These are phyloP conservation scores for Sicyos baderoa DNA, from an alignment of 306 rosid species.

Conservation along the genomic window DNA sequence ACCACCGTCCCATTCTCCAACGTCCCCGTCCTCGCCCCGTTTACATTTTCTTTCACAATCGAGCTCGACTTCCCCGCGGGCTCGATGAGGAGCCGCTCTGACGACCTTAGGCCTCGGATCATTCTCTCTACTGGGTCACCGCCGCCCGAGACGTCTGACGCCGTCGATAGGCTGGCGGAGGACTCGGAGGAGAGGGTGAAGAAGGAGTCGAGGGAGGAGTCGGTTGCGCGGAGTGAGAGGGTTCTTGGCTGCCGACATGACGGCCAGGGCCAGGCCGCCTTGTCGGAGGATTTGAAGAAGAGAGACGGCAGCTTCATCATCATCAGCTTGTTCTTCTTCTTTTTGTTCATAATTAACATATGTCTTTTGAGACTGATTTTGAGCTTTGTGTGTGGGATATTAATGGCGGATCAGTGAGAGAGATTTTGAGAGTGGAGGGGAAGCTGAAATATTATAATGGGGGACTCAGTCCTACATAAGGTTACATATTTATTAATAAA, in stretches of 20 bases:
- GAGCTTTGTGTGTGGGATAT: neutral
- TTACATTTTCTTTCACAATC: neutral
- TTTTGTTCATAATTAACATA: neutral
- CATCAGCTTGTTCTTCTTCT: constrained; percentile 19
- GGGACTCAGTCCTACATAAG: no score
- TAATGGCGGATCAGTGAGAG: constrained; percentile 11
- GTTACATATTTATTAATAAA: neutral
- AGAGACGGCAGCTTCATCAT: constrained; percentile 59
- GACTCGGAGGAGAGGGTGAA: constrained; percentile 12
- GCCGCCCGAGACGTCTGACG: constrained; percentile 4
- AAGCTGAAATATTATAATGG: constrained; percentile 3
- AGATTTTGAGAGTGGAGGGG: neutral
- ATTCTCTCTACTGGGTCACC: constrained; percentile 42
- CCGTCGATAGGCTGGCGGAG: constrained; percentile 12
- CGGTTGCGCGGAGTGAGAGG: constrained; percentile 55
- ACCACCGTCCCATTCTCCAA: constrained; percentile 39
- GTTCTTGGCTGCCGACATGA: constrained; percentile 70
- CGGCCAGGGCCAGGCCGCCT: constrained; percentile 58
- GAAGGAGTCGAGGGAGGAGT: constrained; percentile 10
- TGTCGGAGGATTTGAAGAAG: constrained; percentile 31
- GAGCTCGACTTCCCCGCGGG: constrained; percentile 25
- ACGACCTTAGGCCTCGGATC: constrained; percentile 53
- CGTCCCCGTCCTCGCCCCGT: constrained; percentile 25
- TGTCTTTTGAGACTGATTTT: neutral
- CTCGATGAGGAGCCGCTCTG: constrained; percentile 63